Conservation (phyloP, 2,329 filamentous ascomycete genomes). For the Bipolaris zeicola region DNA sequence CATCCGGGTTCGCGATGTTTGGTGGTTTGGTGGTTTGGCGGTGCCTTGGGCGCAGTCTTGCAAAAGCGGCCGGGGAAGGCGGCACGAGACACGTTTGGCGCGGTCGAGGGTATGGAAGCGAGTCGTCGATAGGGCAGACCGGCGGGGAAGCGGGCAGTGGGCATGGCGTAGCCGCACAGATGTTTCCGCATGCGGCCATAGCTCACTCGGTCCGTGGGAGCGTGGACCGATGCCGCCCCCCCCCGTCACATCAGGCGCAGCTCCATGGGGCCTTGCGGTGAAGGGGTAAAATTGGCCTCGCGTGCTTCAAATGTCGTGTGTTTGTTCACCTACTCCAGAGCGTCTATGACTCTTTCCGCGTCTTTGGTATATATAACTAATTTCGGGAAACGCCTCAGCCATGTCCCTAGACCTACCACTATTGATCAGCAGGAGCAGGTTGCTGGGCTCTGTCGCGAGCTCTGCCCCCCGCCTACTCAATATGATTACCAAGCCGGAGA, state of each 20-base stretch:
- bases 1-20: constrained; percentile 28
- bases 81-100: constrained; percentile 32
- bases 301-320: constrained; percentile 29
- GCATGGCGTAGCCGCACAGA: constrained; percentile 12
- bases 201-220: constrained; percentile 31
- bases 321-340: constrained; percentile 30
- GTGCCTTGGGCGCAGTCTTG: not conserved
- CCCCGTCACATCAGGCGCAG: constrained; percentile 35
- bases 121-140: constrained; percentile 24
- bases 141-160: constrained; percentile 30
- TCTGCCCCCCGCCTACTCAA: constrained; percentile 20
- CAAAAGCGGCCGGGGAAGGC: constrained; percentile 37
- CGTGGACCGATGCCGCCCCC: constrained; percentile 31
- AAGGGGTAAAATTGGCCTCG: constrained; percentile 37
- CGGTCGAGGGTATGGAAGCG: constrained; percentile 17
- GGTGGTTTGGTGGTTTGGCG: constrained; percentile 21
- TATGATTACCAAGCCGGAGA: constrained; percentile 36
- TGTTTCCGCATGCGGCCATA: constrained; percentile 24
- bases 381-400: constrained; percentile 18
- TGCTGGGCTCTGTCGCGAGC: constrained; percentile 23
- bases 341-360: constrained; percentile 27
- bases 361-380: constrained; percentile 26
- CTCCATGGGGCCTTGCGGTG: constrained; percentile 37
- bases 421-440: constrained; percentile 25
- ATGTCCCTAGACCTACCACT: constrained; percentile 29